Evolutionary conservation across 192 early-diverging fungal species (phyloP), one percentile per base, ranked within the genome.

Genomic region (Coemansia reversa): DNA sequence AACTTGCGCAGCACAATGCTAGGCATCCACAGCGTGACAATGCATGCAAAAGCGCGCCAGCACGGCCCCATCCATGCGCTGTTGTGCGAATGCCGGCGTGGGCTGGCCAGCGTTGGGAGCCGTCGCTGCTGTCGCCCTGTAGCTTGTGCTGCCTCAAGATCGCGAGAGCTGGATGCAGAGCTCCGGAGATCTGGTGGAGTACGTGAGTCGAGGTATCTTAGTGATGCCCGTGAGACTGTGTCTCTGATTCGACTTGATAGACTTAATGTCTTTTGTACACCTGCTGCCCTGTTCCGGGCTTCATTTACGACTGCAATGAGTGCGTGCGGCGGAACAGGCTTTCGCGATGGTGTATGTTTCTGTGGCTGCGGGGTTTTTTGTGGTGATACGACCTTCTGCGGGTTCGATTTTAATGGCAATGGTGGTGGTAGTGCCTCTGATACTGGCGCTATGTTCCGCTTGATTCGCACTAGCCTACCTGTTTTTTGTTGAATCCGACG

Each of bases 11-110:
- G 73, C 56, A 90, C 65, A 16, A 87, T 67, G 39, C 83, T 69
- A 4, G 86, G 75, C 35, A 87, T 87, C 88, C 88, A 92, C 49
- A 86, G 86, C 7, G 91, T 90, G 8, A 86, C 71, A n/a, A 88
- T 65, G 25, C 77, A 68, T 9, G 88, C 85, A 49, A 89, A 88
- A 20, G 83, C 42, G 2, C 84, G 86, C 91, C 91, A 92, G 63
- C 70, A 79, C 24, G 67, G 76, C 7, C 67, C 23, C 18, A 79
- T 57, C 61, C 66, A 60, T 9, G 76, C 48, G 55, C 76, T 79
- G 33, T 70, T 49, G 53, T 73, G 70, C 60, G 63, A 74, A 20
- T 60, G 63, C 42, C 67, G 69, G 52, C 60, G 67, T 19, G 76
- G 76, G 4, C 50, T 56, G 2, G 54, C 45, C 7, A 45, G 27